These are phyloP conservation scores for Colletotrichum tabaci DNA, from an alignment of 2,329 filamentous ascomycete species.

Conservation along the genomic window DNA sequence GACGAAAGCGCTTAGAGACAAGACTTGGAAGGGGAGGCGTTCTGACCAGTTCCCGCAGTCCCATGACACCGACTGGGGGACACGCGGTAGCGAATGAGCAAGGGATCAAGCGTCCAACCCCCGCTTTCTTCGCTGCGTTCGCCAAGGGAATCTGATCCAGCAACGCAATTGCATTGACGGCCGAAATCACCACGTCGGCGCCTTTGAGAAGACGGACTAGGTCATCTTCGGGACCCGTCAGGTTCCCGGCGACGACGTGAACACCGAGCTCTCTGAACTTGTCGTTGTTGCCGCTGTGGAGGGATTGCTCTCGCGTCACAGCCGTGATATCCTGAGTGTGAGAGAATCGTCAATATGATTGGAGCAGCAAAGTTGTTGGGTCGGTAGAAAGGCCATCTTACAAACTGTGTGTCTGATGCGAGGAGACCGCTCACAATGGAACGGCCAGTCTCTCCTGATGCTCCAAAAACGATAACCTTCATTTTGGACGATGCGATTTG, in stretches of 20 bases:
- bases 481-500: slow-evolving; percentile 19
- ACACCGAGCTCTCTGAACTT: slow-evolving; percentile 59
- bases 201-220: slow-evolving; percentile 58
- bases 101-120: slow-evolving; percentile 67
- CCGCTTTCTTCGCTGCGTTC: slow-evolving; percentile 62
- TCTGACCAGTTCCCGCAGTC: slow-evolving; percentile 43
- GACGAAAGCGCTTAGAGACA: neutral
- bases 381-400: slow-evolving; percentile 35
- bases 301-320: slow-evolving; percentile 61
- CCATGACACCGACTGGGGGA: slow-evolving; percentile 53
- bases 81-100: slow-evolving; percentile 63
- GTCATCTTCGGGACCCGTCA: slow-evolving; percentile 56
- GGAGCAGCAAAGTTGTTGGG: neutral
- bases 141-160: slow-evolving; percentile 61
- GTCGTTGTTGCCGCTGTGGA: slow-evolving; percentile 59
- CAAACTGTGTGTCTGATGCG: slow-evolving; percentile 48
- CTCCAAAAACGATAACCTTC: slow-evolving; percentile 56
- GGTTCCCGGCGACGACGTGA: slow-evolving; percentile 59
- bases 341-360: too few species aligned
- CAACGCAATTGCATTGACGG: slow-evolving; percentile 53
- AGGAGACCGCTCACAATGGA: slow-evolving; percentile 57
- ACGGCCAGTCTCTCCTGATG: slow-evolving; percentile 58
- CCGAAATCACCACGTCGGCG: slow-evolving; percentile 62
- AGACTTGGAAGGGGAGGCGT: neutral
- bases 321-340: slow-evolving; percentile 60